Conservation (phyloP, 192 early-diverging fungal genomes). For the Backusella psychrophila region DNA sequence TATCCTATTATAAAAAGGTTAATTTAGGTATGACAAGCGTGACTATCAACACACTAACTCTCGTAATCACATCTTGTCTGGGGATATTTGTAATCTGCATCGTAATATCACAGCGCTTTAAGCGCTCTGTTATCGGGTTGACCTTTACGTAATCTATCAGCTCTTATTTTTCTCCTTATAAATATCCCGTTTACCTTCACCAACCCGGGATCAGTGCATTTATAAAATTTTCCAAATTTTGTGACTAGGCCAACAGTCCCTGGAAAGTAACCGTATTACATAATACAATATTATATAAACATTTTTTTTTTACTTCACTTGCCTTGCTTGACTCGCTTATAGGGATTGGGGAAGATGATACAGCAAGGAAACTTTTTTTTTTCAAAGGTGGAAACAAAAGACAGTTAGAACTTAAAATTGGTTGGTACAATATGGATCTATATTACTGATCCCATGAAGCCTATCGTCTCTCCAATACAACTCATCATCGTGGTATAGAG, state of each 20-base stretch:
- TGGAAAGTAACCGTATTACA: conserved; percentile 1
- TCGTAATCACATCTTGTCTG: conserved; percentile 76
- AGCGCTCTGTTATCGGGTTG: conserved; percentile 43
- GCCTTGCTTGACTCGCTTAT: conserved; percentile 39
- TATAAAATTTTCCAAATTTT: conserved; percentile 59
- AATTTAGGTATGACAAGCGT: neutral
- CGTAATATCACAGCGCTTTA: conserved; percentile 54
- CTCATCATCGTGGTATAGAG: conserved; percentile 48
- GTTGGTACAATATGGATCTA: neutral
- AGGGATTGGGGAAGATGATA: conserved; percentile 58
- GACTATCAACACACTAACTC: conserved; percentile 25
- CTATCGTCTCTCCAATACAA: conserved; percentile 34
- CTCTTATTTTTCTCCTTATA: conserved; percentile 1
- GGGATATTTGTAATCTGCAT: conserved; percentile 65
- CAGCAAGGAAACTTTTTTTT: conserved; percentile 38
- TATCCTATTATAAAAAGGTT: conserved; percentile 52
- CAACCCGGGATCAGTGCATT: conserved; percentile 52
- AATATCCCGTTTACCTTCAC: conserved; percentile 23
- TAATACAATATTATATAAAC: neutral
- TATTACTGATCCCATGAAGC: conserved; percentile 40
- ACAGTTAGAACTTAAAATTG: neutral
- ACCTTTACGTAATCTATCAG: conserved; percentile 17
- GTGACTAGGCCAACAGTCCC: conserved; percentile 66
- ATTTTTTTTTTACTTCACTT: neutral
- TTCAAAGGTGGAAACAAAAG: neutral